phyloP scores from a whole-genome alignment of 2,329 filamentous ascomycete genomes.

The Colletotrichum somersetense region DNA sequence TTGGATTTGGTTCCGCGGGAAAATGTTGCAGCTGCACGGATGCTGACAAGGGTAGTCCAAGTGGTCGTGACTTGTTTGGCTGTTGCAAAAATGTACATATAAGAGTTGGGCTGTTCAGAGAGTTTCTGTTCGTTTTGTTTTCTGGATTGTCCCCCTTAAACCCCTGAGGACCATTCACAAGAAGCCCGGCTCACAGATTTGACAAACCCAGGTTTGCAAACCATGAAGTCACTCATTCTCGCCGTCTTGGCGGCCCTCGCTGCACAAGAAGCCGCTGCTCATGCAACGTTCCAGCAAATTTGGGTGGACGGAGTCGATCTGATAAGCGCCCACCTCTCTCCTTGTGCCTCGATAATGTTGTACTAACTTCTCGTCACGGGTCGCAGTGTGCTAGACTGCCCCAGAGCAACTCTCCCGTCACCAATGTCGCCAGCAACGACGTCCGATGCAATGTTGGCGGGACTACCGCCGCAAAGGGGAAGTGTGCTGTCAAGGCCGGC shows the following conservation, averaged over 20 bases:
- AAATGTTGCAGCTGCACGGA: background rate
- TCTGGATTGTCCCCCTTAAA: background rate
- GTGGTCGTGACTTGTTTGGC: background rate
- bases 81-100: background rate
- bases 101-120: background rate
- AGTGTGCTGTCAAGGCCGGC: slow-evolving; percentile 62
- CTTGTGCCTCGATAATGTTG: background rate
- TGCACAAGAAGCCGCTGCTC: slow-evolving; percentile 55
- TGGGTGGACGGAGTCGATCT: slow-evolving; percentile 59
- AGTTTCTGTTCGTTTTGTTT: background rate
- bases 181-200: background rate
- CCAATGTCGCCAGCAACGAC: slow-evolving; percentile 56
- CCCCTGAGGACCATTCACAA: too few species aligned
- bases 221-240: slow-evolving; percentile 54
- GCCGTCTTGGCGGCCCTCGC: slow-evolving; percentile 50
- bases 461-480: slow-evolving; percentile 51
- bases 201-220: background rate
- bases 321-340: slow-evolving; percentile 48
- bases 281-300: slow-evolving; percentile 64
- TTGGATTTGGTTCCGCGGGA: background rate
- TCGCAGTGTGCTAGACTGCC: slow-evolving; percentile 63
- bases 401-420: slow-evolving; percentile 64
- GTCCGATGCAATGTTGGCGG: slow-evolving; percentile 61
- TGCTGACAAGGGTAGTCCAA: background rate
- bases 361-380: slow-evolving; percentile 48